Percentiles rank a stretch among this genome's conserved stretches.
These are phyloP conservation scores for Lactarius psammicola DNA, from an alignment of 768 basidiomycete genomes.

Conservation along the genomic window DNA sequence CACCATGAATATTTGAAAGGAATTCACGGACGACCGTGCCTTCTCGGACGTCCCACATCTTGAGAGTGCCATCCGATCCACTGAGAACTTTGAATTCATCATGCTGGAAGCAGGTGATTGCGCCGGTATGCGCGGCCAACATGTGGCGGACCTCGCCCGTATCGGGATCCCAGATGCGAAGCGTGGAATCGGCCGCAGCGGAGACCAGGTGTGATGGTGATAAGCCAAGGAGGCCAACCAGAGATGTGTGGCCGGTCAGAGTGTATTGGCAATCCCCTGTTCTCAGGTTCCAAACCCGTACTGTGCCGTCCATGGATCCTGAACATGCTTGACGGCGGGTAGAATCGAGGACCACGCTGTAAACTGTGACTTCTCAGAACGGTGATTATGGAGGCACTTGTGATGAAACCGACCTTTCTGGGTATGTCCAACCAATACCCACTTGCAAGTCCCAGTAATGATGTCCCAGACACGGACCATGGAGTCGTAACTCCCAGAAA, in stretches of 20 bases:
- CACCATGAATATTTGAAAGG: conserved; percentile 86
- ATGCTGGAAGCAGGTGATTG: conserved; percentile 99
- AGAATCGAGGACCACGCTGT: conserved; percentile 90
- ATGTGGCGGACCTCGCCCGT: conserved; percentile 77
- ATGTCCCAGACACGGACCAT: conserved; percentile 96
- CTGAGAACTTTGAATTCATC: conserved; percentile 97
- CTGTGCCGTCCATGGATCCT: conserved; percentile 97
- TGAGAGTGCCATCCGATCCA: conserved; percentile 93
- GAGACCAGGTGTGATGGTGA: conserved; percentile 91
- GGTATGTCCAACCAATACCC: conserved; percentile 81
- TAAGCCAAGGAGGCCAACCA: conserved; percentile 89
- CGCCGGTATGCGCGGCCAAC: conserved; percentile 88
- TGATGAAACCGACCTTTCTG: conserved; percentile 70
- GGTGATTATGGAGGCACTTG: conserved; percentile 3
- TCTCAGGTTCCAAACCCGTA: conserved; percentile 88
- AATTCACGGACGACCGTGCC: conserved; percentile 86
- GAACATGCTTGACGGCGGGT: conserved; percentile 88
- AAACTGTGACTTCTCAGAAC: conserved; percentile 54
- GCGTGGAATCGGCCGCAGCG: conserved; percentile 93
- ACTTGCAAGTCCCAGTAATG: conserved; percentile 75
- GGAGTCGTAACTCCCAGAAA: conserved; percentile 95
- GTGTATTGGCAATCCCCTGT: conserved; percentile 79
- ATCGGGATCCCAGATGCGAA: conserved; percentile 92
- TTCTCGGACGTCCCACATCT: conserved; percentile 95
- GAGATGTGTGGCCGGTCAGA: conserved; percentile 87